A percentile compares a stretch with the other conserved stretches of the same genome.
These are phyloP conservation scores for Mycena sp. DNA, from an alignment of 1,284 basidiomycete species.

Conservation along the genomic window DNA sequence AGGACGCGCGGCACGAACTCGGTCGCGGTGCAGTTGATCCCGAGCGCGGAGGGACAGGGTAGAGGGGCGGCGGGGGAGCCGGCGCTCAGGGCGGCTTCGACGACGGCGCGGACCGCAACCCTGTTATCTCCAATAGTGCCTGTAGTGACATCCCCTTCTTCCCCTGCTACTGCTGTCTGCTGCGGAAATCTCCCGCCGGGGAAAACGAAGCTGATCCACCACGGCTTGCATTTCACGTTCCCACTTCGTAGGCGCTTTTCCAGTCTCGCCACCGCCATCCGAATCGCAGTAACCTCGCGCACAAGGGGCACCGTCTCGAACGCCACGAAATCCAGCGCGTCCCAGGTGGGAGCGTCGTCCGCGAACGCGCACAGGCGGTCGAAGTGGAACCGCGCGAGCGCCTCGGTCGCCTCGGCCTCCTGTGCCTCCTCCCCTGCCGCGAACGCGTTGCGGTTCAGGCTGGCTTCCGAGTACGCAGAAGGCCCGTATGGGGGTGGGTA, in stretches of 20 bases:
- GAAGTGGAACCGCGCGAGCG: conserved; percentile 75
- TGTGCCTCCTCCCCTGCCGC: conserved; percentile 36
- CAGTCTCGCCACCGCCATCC: conserved; percentile 63
- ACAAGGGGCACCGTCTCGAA: conserved; percentile 85
- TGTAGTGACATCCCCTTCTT: conserved; percentile 31
- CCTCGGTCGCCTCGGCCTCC: conserved; percentile 54
- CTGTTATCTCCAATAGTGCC: no score
- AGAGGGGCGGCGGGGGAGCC: conserved; percentile 31
- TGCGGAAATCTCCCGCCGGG: conserved; percentile 64
- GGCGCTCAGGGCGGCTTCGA: conserved; percentile 41
- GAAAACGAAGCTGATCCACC: conserved; percentile 84
- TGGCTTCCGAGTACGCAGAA: conserved; percentile 44
- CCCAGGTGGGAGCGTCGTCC: conserved; percentile 60
- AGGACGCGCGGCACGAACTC: conserved; percentile 50
- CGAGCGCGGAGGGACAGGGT: conserved; percentile 40
- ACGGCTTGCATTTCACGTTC: conserved; percentile 57
- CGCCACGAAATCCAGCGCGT: conserved; percentile 68
- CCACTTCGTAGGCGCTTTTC: conserved; percentile 21
- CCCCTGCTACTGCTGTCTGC: conserved; percentile 36
- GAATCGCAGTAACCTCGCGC: conserved; percentile 73
- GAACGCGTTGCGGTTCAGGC: conserved; percentile 56
- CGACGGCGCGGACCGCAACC: conserved; percentile 52
- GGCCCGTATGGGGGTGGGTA: conserved; percentile 84
- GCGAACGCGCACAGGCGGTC: conserved; percentile 68
- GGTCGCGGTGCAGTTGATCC: conserved; percentile 76